Base-by-base conservation (phyloP, 495 filamentous ascomycete species). In the Penicillium arizonense region DNA sequence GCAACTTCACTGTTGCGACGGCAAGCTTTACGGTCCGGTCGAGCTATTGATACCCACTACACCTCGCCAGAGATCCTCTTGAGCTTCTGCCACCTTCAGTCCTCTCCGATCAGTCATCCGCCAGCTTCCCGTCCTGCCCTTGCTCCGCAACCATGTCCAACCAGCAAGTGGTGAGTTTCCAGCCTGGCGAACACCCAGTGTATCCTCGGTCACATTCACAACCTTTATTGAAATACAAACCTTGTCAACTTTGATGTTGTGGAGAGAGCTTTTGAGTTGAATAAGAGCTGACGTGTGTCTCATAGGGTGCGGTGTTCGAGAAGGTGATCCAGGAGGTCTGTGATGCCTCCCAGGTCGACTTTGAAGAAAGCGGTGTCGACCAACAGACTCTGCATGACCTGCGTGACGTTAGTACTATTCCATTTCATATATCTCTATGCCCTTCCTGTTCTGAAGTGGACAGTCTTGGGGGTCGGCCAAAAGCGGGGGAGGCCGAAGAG, bases 331-430 rank as follows among this genome's bases (percentile, higher is more conserved):
- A 89, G 52, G 92, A 94, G 69, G 91, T 97, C 53, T 86, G 96
- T 66, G 83, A 88, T 53, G 81, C 82, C 48, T 96, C 91, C 63
- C 82, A 89, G 69, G 86, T 93, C 62, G 92, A 96, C 69, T 97
- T 99, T 71, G 95, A 99, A 70, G 94, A 97, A 69, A 88, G 86
- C 62, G 95, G 95, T 57, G 88, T 97, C 53, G 90, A 94, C 52
- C 87, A 89, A 65, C 74, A 82, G 57, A 89, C 90, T 41, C 77
- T 99, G 59, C 78, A 89, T 54, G 90, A 96, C 65, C 77, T 99
- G 80, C 84, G 80, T 68, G 79, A 83, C 78, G 93, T 97, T 69
- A 83, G 85, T 77, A 33, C 35, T 24, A 21, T 32, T 18, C 28
- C 2, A 30, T 30, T 8, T 30, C 28, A 18, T 36, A 28, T 30